Evolutionary conservation across 768 basidiomycete genomes (phyloP).

Genomic region (Boletus barrowsii): DNA sequence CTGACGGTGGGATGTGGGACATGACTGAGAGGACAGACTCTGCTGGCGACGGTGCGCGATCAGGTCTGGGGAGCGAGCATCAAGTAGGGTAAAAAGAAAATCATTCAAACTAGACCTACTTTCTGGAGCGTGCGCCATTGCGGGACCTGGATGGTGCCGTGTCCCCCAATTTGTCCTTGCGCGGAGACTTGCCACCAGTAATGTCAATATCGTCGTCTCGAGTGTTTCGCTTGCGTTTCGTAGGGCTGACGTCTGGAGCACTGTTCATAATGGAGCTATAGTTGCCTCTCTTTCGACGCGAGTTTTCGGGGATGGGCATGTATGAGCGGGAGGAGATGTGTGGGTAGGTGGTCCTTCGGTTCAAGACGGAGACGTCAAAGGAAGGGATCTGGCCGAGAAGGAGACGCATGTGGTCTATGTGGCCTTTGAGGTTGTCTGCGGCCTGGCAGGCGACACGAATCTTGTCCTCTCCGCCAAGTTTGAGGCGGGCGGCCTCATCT

Average conservation of each 20-base stretch:
- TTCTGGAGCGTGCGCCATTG: constrained; percentile 55
- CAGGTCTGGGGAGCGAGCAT: constrained; percentile 40
- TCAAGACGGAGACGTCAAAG: constrained; percentile 55
- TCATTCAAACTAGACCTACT: constrained; percentile 39
- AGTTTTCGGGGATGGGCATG: constrained; percentile 68
- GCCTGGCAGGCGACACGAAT: constrained; percentile 91
- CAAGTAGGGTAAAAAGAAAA: neutral
- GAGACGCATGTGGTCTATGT: constrained; percentile 57
- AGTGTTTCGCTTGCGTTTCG: constrained; percentile 57
- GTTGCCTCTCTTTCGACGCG: constrained; percentile 56
- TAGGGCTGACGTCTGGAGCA: constrained; percentile 55
- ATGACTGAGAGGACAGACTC: constrained; percentile 72
- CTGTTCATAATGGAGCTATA: constrained; percentile 53
- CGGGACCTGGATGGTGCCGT: constrained; percentile 43
- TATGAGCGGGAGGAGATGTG: constrained; percentile 70
- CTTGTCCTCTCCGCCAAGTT: constrained; percentile 96
- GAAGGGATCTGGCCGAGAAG: constrained; percentile 63
- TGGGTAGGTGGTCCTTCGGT: constrained; percentile 68
- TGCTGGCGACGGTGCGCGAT: constrained; percentile 66
- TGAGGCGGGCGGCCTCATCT: constrained; percentile 87
- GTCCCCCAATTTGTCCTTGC: constrained; percentile 56
- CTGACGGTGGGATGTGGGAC: constrained; percentile 53
- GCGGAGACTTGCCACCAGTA: constrained; percentile 51
- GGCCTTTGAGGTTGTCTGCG: constrained; percentile 77
- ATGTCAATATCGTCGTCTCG: constrained; percentile 66